These are phyloP conservation scores for Polysphondylium violaceum DNA, from an alignment of 78 protist species.

Conservation along the genomic window DNA sequence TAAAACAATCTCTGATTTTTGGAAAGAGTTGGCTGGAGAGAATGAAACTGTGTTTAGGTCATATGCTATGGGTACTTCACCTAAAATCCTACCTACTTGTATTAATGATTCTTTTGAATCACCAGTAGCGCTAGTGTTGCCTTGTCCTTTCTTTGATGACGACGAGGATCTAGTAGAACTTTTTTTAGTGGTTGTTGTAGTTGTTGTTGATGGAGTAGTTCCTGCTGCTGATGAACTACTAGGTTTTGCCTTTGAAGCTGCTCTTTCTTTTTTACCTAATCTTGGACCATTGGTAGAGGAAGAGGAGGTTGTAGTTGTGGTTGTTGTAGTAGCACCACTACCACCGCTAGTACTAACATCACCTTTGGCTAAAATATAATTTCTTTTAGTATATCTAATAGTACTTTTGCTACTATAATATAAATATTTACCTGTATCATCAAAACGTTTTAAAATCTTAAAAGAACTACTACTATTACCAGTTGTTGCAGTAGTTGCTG, in stretches of 20 bases:
- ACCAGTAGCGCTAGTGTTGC: neutral
- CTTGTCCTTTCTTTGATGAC: too few relatives aligned
- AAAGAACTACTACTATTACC: too few relatives aligned
- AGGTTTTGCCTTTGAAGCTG: neutral
- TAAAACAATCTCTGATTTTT: constrained; percentile 40
- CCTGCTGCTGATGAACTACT: neutral
- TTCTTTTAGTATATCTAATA: too few relatives aligned
- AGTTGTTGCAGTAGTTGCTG: neutral
- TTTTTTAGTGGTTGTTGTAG: constrained; percentile 14
- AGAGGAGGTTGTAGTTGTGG: neutral
- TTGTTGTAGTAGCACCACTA: neutral
- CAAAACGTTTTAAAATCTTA: constrained; percentile 66
- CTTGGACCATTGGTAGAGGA: neutral
- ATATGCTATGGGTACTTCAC: constrained; percentile 46
- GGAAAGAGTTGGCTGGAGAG: constrained; percentile 28
- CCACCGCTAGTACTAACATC: too few relatives aligned
- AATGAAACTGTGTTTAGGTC: constrained; percentile 74
- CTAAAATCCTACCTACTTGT: constrained; percentile 23
- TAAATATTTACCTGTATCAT: constrained; percentile 48
- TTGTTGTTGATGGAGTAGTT: constrained; percentile 10
- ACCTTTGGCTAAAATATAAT: too few relatives aligned
- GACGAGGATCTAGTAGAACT: neutral
- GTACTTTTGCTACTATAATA: too few relatives aligned
- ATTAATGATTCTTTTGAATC: neutral
- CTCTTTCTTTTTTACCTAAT: neutral